Evolutionary conservation across 1,284 basidiomycete genomes (phyloP), one percentile per base, ranked within the genome.

Genomic region (Austroboletus sp.): DNA sequence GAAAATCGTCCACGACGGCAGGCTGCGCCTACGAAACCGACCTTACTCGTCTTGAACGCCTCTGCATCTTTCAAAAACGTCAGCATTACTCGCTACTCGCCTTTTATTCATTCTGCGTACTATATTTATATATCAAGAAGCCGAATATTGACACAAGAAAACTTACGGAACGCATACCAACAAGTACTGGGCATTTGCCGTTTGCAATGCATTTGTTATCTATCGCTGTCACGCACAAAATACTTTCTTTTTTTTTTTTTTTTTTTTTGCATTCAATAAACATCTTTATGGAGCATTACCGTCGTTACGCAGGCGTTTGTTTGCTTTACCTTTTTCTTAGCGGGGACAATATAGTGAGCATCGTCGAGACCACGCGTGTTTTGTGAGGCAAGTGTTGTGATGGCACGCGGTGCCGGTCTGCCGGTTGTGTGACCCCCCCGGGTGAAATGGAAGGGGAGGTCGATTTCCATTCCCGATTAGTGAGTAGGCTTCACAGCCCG

Each of bases 61-160:
- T 50, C 21, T 47, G 48, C 58, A 58, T 60, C 47, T 38, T 47
- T 55, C 45, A 57, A 64, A 57, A 66, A 56, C 43, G 37, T 42
- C 44, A 50, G 52, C 53, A 63, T 56, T 41, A 50, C 29, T 50
- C 43, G 42, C 50, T 49, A 60, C 44, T 62, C 52, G 45, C 48
- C 50, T 58, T 61, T 50, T 66, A 58, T 55, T 61, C 54, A 39
- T 63, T 58, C 52, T 54, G 37, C 59, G 63, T 66, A 65, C 50
- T 57, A 66, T 63, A 66, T 66, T 64, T 66, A 66, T 62, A 58
- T 61, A 61, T 66, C 61, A 63, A 64, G 51, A 66, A 62, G 45
- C 52, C 53, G 49, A 21, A 50, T 53, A 57, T 62, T 52, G 49
- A 51, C 54, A 50, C 50, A 45, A 57, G 52, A 63, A 66, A 66